Evolutionary conservation across 345 rosid genomes (phyloP), one percentile per base, ranked within the genome.

Genomic region (Melaleuca quinquenervia): DNA sequence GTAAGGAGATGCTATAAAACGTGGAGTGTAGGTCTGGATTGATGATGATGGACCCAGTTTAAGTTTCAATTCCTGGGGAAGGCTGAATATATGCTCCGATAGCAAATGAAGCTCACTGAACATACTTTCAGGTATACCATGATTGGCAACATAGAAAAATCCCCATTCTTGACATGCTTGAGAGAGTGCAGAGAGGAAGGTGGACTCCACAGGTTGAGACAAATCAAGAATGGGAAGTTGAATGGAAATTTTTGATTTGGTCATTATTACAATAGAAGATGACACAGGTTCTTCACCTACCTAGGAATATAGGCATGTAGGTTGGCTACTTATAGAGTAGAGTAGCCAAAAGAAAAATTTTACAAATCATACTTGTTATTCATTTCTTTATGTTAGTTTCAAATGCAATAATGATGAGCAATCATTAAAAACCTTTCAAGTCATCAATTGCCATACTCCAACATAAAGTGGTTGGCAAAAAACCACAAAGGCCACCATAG

Each of bases 1-100:
- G 86, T 91, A 95, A 48, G 97, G 97, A 55, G 96, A 96, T 51
- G 97, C 98, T 49, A 96, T 94, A 88, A 92, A 91, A 62, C 54
- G 92, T 52, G 98, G 95, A 60, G 96, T 92, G 85, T 91, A 95
- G 22, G 92, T 88, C 85, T 90, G 91, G 32, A 90, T 54, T 55
- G 62, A 49, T 6, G 94, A 88, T 3, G 88, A 86, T 15, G 94
- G 94, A 18, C 94, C 93, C 22, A 94, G 92, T 91, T 92, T 93
- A 87, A 93, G 94, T 87, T 96, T 94, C 53, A 91, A 86, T 58
- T 92, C 94, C 49, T 87, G 62, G 85, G 94, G 92, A 90, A 89
- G 92, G 84, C 84, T 85, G 87, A 93, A 96, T 32, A 94, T 86
- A 76, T 86, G 88, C 84, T 86, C 82, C 29, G 95, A 94, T 51